Evolutionary conservation across 257 asterid genomes (phyloP).

Genomic region (Nyctanthes arbortristis): DNA sequence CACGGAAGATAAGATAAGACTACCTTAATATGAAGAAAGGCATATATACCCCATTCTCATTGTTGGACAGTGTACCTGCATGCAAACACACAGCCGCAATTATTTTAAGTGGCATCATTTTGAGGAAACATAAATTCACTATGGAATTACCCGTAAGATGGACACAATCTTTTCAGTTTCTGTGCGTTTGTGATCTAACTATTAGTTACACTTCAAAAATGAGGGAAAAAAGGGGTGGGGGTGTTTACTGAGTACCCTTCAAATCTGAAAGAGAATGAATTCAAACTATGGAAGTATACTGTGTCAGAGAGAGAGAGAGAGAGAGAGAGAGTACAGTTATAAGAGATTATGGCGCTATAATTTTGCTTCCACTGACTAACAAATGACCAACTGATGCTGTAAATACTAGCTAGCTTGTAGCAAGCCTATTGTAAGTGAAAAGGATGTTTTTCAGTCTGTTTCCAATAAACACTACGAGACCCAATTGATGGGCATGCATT

Average conservation of each 20-base stretch:
- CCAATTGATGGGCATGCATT: constrained; percentile 20
- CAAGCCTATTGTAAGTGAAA: constrained; percentile 3
- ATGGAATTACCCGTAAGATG: neutral
- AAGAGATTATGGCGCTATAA: neutral
- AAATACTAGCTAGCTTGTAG: neutral
- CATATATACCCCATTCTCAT: constrained; percentile 65
- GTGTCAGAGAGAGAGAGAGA: constrained; percentile 6
- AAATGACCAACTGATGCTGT: neutral
- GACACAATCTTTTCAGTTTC: neutral
- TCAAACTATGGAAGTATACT: constrained; percentile 2
- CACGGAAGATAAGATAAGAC: constrained; percentile 13
- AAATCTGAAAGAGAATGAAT: neutral
- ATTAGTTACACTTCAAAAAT: neutral
- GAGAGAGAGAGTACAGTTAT: too few relatives aligned
- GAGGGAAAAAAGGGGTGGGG: too few relatives aligned
- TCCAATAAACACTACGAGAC: constrained; percentile 17
- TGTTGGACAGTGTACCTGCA: constrained; percentile 82
- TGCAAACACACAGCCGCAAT: constrained; percentile 4
- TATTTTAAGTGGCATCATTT: constrained; percentile 28
- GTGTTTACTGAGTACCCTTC: neutral
- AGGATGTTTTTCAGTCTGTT: constrained; percentile 11
- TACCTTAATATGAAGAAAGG: constrained; percentile 72
- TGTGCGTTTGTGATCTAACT: neutral
- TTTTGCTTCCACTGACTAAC: neutral
- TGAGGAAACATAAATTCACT: neutral